Percentiles rank a stretch among this genome's conserved stretches.
phyloP scores from a whole-genome alignment of 768 basidiomycete species.

The Boletus tylopilopsis region DNA sequence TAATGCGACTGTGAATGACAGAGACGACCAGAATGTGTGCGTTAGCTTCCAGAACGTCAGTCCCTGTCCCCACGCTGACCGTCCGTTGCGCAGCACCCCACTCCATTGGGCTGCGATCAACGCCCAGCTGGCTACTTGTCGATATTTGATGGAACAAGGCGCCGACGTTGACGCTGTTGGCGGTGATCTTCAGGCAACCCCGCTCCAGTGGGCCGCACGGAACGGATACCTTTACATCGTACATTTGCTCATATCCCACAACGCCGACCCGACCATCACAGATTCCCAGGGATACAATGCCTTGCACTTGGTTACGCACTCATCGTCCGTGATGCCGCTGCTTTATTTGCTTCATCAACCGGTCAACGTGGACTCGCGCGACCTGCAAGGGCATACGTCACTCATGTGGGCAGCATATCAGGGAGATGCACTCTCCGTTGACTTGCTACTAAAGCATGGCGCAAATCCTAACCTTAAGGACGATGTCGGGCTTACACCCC shows the following conservation, averaged over 20 bases:
- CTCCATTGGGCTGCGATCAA: slow-evolving; percentile 99
- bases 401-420: slow-evolving; percentile 99
- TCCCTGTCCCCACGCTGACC: slow-evolving; percentile 4
- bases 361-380: slow-evolving; percentile 84
- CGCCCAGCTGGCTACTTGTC: slow-evolving; percentile 85
- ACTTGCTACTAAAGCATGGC: slow-evolving; percentile 82
- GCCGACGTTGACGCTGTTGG: slow-evolving; percentile 94
- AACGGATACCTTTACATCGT: slow-evolving; percentile 96
- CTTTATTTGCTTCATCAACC: slow-evolving; percentile 92
- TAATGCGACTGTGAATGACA: slow-evolving; percentile 65
- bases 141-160: slow-evolving; percentile 84
- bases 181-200: slow-evolving; percentile 91
- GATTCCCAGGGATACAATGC: slow-evolving; percentile 97
- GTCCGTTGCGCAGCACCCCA: slow-evolving; percentile 48
- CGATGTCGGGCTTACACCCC: slow-evolving; percentile 76
- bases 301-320: slow-evolving; percentile 93
- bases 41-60: slow-evolving; percentile 4
- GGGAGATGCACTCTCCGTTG: slow-evolving; percentile 93
- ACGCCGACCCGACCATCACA: slow-evolving; percentile 86
- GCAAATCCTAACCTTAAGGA: slow-evolving; percentile 77
- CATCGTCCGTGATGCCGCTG: slow-evolving; percentile 90
- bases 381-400: slow-evolving; percentile 89
- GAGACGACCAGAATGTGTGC: slow-evolving; percentile 82
- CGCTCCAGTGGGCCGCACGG: slow-evolving; percentile 97
- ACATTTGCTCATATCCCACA: slow-evolving; percentile 84